Evolutionary conservation across 1,284 basidiomycete genomes (phyloP), one percentile per base, ranked within the genome.

Genomic region (Ganoderma resinaceum): DNA sequence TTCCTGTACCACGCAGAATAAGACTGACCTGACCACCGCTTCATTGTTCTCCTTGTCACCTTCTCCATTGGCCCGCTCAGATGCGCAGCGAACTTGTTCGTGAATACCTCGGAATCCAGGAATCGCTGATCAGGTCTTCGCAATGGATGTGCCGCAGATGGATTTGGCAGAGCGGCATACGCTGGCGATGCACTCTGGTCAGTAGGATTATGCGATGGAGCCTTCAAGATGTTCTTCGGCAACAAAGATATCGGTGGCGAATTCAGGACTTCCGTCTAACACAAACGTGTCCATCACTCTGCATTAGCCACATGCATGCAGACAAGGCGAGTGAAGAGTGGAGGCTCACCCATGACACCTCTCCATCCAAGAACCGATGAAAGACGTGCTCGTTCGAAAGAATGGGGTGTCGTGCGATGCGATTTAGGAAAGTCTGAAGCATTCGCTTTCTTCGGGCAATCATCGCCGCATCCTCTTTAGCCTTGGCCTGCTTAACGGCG

Each of bases 401-500:
- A 67, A 98, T 97, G 14, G 95, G 96, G 81, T 99, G 98, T 42
- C 91, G 88, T 23, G 91, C 92, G 67, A 97, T 82, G 61, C 98
- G 88, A 75, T 96, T 96, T 58, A 99, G 83, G 81, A 99, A 99
- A 18, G 95, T 96, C 79, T 97, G 95, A 31, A 99, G 86, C 91
- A 99, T 95, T 49, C 98, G 91, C 79, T 96, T 97, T 62, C 98
- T 88, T 67, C 94, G 86, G 0, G 95, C 91, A 78, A 99, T 98
- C 83, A 99, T 91, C 2, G 92, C 90, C 1, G 93, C 91, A 77
- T 99, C 98, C 78, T 99, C 97, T 78, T 98, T 99, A 14, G 97
- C 97, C 81, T 97, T 98, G 20, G 88, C 91, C 78, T 98, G 97
- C 82, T 99, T 98, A 70, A 97, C 93, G 0, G 98, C 98, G 83